These are phyloP conservation scores for Monotropa hypopitys DNA, from an alignment of 179 eudicot species.

Conservation along the genomic window DNA sequence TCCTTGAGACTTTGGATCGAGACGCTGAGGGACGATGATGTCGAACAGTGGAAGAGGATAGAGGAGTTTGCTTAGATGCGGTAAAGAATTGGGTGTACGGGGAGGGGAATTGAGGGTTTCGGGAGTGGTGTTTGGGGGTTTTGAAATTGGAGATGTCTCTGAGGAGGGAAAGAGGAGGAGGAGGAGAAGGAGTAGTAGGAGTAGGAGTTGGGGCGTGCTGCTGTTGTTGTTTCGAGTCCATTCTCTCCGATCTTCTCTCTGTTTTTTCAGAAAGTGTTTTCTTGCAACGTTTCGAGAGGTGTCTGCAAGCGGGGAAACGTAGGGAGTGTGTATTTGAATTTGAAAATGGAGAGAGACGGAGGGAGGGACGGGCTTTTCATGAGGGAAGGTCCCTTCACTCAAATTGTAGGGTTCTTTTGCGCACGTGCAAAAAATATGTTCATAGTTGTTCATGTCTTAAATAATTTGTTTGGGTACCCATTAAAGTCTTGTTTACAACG, in stretches of 20 bases:
- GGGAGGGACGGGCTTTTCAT: background rate
- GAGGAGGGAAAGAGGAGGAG: constrained; percentile 34
- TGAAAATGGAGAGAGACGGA: background rate
- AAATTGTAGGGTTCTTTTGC: no score
- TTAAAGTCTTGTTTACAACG: no score
- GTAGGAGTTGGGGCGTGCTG: constrained; percentile 11
- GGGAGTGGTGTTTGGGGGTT: constrained; percentile 43
- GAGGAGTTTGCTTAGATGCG: constrained; percentile 49
- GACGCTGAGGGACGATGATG: constrained; percentile 20
- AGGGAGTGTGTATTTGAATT: background rate
- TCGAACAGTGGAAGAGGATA: constrained; percentile 17
- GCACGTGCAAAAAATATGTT: no score
- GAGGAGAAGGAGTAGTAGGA: constrained; percentile 13
- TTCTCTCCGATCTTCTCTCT: constrained; percentile 3
- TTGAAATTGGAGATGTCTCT: constrained; percentile 74
- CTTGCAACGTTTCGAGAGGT: background rate
- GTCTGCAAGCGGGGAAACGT: background rate
- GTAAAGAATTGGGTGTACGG: constrained; percentile 63
- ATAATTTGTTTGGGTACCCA: no score
- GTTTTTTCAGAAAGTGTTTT: background rate
- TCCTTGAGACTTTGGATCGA: constrained; percentile 25
- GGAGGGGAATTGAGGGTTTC: constrained; percentile 24
- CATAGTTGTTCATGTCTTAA: no score
- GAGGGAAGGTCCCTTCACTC: no score
- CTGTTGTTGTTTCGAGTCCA: constrained; percentile 17